Evolutionary conservation across 169 alveolate genomes (phyloP), one percentile per base, ranked within the genome.

Genomic region (Plasmodium chabaudi): DNA sequence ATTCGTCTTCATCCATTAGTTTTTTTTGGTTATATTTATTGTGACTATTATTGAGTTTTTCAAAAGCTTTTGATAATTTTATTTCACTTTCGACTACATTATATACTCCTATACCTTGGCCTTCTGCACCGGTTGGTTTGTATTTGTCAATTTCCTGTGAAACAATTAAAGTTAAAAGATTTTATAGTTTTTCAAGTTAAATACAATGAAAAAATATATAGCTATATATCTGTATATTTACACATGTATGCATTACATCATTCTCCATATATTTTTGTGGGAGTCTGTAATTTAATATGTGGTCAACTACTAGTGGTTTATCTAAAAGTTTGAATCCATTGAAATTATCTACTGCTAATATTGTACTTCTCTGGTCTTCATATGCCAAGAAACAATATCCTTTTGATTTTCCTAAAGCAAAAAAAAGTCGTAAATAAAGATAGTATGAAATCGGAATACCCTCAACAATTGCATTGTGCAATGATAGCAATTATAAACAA

Each of bases 301-400:
- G 99, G 88, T 98, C 99, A 9, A 98, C 99, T 59, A 97, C 95
- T 2, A 98, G 87, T 12, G 93, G 88, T 67, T 98, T 92, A 19
- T 98, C 99, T 71, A 97, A 88, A 70, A 96, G 92, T 27, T 93
- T 89, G 89, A 95, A 95, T 57, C 99, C 99, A 93, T 98, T 98
- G 60, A 98, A 96, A 90, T 99, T 99, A 93, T 99, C 99, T 5
- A 99, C 99, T n/a, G 99, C 99, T 87, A 99, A 94, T n/a, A 99
- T 92, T 0, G 99, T 98, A 57, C 99, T 95, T 82, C 99, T 93
- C 93, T 99, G 98, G 93, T 99, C 99, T 87, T 95, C 98, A 88
- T 99, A 99, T 2, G 98, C 98, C n/a, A 99, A 79, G 93, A 97
- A 98, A 56, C 99, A 97, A 90, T 96, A 99, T 9, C 99, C 99